Conservation (phyloP, 2,329 filamentous ascomycete species). For the Fusarium mexicanum region DNA sequence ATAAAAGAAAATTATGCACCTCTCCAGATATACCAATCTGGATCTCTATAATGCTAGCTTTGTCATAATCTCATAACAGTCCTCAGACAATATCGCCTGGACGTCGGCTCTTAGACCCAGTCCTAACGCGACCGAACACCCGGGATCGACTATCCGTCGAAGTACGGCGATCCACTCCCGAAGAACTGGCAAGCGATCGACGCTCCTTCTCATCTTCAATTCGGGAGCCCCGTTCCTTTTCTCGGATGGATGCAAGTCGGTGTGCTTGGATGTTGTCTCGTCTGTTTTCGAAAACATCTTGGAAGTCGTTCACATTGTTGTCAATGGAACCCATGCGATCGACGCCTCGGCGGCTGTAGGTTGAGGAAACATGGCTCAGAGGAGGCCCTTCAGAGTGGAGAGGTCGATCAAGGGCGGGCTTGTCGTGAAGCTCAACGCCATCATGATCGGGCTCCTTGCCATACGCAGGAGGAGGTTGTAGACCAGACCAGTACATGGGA, state of each 20-base stretch:
- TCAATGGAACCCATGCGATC: conserved; percentile 46
- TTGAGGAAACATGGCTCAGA: conserved; percentile 19
- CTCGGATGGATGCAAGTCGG: conserved; percentile 51
- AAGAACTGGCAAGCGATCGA: conserved; percentile 42
- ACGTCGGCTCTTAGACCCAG: conserved; percentile 41
- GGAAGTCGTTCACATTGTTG: conserved; percentile 53
- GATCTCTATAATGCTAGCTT: conserved; percentile 15
- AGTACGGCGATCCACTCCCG: conserved; percentile 39
- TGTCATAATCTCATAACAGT: conserved; percentile 28
- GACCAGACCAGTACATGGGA: conserved; percentile 66
- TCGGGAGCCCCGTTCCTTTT: conserved; percentile 48
- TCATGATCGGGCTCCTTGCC: conserved; percentile 41
- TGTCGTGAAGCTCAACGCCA: conserved; percentile 18
- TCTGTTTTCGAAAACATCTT: conserved; percentile 58
- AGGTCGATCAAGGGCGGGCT: conserved; percentile 6
- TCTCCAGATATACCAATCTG: conserved; percentile 25
- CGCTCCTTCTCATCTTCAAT: conserved; percentile 43
- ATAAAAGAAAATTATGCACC: conserved; percentile 9
- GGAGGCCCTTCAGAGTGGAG: conserved; percentile 24
- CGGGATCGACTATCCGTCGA: conserved; percentile 44
- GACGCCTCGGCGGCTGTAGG: conserved; percentile 26
- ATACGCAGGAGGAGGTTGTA: conserved; percentile 49
- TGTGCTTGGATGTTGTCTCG: conserved; percentile 49
- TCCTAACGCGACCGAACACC: conserved; percentile 45
- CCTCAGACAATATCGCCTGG: conserved; percentile 45